Conservation (phyloP, 768 basidiomycete genomes). For the Boletus rufocinnamomeus region DNA sequence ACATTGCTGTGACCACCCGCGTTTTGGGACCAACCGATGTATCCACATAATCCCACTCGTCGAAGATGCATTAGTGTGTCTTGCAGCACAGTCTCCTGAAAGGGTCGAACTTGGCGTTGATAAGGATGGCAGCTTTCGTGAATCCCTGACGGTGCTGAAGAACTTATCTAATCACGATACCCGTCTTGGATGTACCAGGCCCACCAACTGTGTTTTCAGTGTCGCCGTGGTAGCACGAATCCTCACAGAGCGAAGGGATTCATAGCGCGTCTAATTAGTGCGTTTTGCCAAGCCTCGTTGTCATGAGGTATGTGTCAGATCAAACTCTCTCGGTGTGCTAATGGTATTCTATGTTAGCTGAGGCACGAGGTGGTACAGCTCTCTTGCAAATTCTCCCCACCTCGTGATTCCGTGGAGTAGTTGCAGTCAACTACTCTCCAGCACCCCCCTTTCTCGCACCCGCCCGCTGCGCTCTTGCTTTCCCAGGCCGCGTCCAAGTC, state of each 20-base stretch:
- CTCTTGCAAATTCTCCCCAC: too few species aligned
- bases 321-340: background rate
- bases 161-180: background rate
- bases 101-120: background rate
- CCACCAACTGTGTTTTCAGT: background rate
- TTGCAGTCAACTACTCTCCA: too few species aligned
- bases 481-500: too few species aligned
- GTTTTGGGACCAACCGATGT: too few species aligned
- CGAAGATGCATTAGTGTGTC: background rate
- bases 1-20: constrained; percentile 3
- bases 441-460: too few species aligned
- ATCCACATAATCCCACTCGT: background rate
- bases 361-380: too few species aligned
- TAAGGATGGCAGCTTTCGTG: background rate
- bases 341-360: too few species aligned
- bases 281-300: background rate
- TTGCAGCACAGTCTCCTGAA: background rate
- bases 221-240: background rate
- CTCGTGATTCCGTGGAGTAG: too few species aligned
- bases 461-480: too few species aligned
- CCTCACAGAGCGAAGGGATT: background rate
- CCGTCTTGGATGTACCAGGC: background rate
- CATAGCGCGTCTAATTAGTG: background rate
- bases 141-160: background rate
- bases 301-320: background rate